phyloP scores from a whole-genome alignment of 345 rosid genomes.

The Combretum micranthum region DNA sequence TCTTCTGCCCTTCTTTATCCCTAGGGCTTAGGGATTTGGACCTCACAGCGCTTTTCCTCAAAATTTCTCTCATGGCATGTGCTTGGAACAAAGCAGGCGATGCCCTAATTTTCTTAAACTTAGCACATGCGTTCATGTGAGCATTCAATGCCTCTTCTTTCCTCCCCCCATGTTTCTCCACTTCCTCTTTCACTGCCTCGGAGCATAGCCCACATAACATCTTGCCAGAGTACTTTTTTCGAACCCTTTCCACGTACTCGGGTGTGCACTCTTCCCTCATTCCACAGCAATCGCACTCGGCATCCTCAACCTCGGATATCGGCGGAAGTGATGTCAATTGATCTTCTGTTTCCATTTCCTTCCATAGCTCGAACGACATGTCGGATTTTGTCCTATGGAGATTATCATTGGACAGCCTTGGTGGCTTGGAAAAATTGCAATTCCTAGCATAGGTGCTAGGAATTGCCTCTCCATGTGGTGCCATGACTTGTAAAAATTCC shows the following conservation, averaged over 20 bases:
- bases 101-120: slow-evolving; percentile 79
- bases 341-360: slow-evolving; percentile 12
- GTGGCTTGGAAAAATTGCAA: slow-evolving; percentile 45
- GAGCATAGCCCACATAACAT: slow-evolving; percentile 87
- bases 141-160: slow-evolving; percentile 55
- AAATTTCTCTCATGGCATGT: slow-evolving; percentile 79
- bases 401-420: slow-evolving; percentile 36
- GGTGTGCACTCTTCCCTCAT: slow-evolving; percentile 85
- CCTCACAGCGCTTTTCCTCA: slow-evolving; percentile 45
- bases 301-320: slow-evolving; percentile 70
- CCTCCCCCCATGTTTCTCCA: slow-evolving; percentile 46
- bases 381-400: slow-evolving; percentile 67
- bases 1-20: slow-evolving; percentile 22
- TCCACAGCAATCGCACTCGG: slow-evolving; percentile 88
- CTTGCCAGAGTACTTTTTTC: slow-evolving; percentile 59
- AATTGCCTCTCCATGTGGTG: slow-evolving; percentile 52
- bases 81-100: slow-evolving; percentile 76
- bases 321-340: slow-evolving; percentile 23
- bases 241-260: slow-evolving; percentile 66
- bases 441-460: slow-evolving; percentile 11
- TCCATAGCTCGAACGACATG: slow-evolving; percentile 30
- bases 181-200: slow-evolving; percentile 89
- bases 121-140: slow-evolving; percentile 71
- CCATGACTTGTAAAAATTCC: slow-evolving; percentile 28
- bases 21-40: slow-evolving; percentile 43